Evolutionary conservation across 139 green algal genomes (phyloP).

Genomic region (Closterium sp.): DNA sequence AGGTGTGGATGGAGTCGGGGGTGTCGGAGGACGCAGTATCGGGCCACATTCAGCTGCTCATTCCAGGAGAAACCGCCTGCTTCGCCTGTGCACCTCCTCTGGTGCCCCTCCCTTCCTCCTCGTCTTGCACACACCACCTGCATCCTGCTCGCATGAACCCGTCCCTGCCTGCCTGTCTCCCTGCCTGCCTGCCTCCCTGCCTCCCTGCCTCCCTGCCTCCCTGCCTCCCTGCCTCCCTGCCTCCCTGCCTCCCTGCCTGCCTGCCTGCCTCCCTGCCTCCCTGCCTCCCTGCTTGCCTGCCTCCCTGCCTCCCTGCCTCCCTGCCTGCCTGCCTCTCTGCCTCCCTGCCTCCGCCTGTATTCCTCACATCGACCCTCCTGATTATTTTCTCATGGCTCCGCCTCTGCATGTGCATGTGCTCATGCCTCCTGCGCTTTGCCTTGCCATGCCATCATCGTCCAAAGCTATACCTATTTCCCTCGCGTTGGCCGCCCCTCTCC

Average conservation of each 20-base stretch:
- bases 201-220: not conserved
- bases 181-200: not conserved
- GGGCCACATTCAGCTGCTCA: conserved; percentile 83
- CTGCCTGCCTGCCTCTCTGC: not conserved
- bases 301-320: not conserved
- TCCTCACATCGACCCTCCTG: no score
- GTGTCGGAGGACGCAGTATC: conserved; percentile 94
- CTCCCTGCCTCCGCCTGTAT: not conserved
- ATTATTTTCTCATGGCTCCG: no score
- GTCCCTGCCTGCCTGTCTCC: not conserved
- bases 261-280: not conserved
- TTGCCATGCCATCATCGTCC: no score
- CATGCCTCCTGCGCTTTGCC: no score
- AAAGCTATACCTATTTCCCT: no score
- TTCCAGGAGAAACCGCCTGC: conserved; percentile 75
- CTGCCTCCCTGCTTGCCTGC: not conserved
- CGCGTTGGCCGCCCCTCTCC: no score
- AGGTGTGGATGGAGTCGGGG: conserved; percentile 93
- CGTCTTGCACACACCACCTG: not conserved
- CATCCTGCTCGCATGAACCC: not conserved
- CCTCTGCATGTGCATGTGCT: no score
- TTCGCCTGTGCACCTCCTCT: conserved; percentile 88
- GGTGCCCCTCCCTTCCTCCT: conserved; percentile 36
- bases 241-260: not conserved
- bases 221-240: not conserved